Base-by-base conservation (phyloP, 1,284 basidiomycete species). In the Microbotryum lychnidis-dioicae region DNA sequence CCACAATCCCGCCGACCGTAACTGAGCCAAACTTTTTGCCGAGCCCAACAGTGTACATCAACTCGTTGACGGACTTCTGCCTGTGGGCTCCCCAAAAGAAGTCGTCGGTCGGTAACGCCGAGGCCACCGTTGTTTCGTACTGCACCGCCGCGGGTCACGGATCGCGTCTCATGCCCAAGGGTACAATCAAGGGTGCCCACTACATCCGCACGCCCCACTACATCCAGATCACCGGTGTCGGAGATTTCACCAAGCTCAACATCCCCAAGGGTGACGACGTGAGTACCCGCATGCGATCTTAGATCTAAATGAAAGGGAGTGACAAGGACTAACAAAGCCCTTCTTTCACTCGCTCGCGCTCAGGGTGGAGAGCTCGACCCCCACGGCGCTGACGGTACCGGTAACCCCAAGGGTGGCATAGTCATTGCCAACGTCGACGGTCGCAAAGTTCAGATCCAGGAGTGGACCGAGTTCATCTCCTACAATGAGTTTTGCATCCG, bases 121-220 rank as follows among this genome's bases (percentile, higher is more conserved):
- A 89, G 74, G 81, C 79, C 46, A 78, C 83, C 72, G 84, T 82
- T 66, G 83, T 89, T 21, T 83, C 85, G 0, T 89, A 82, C 82
- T 89, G 87, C 77, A 85, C 85, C 45, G 84, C 80, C 69, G 72
- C 73, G 78, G 77, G 79, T 45, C 79, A 80, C 74, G 75, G 79
- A 63, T 75, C 80, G 48, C 75, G 79, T 56, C 71, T 79, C 56
- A 80, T 80, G 62, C 80, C 80, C 46, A 74, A 78, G 61, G 79
- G 78, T 50, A 76, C 78, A 23, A 71, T 81, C 70, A 74, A 73
- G 56, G 74, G 76, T 12, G 78, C 77, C 46, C 79, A 80, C 73
- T 79, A 79, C 66, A 75, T 73, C 77, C 48, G 46, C 56, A 68
- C 66, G n/a, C 37, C 47, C 25, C 23, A 62, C 29, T 81, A 80